phyloP scores from a whole-genome alignment of 805 yeast species.

The Starmerella floricola region DNA sequence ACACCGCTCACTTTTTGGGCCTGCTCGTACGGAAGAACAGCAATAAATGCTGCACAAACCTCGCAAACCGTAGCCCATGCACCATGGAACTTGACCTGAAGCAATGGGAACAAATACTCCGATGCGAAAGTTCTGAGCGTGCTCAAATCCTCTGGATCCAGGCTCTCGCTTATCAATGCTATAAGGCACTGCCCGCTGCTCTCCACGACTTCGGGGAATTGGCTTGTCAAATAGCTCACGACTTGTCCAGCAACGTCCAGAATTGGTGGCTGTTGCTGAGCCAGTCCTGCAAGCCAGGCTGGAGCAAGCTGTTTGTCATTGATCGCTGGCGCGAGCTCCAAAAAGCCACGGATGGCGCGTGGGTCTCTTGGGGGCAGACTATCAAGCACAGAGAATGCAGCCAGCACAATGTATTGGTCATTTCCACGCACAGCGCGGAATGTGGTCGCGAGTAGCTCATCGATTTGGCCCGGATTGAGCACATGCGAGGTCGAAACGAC shows the following conservation, averaged over 20 bases:
- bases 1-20: slow-evolving; percentile 45
- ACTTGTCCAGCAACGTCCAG: slow-evolving; percentile 48
- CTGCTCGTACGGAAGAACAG: slow-evolving; percentile 46
- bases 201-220: slow-evolving; percentile 46
- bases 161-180: slow-evolving; percentile 57
- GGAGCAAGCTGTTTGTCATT: slow-evolving; percentile 81
- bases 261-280: slow-evolving; percentile 49
- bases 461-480: slow-evolving; percentile 64
- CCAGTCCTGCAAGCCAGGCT: slow-evolving; percentile 89
- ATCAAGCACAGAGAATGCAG: slow-evolving; percentile 76
- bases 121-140: slow-evolving; percentile 36
- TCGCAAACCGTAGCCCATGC: slow-evolving; percentile 67
- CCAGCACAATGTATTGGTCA: slow-evolving; percentile 72
- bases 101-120: slow-evolving; percentile 44
- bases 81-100: slow-evolving; percentile 62
- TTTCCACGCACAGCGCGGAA: slow-evolving; percentile 66
- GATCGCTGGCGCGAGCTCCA: slow-evolving; percentile 67
- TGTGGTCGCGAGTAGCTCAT: slow-evolving; percentile 61
- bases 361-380: slow-evolving; percentile 57
- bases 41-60: slow-evolving; percentile 49
- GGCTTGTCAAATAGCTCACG: slow-evolving; percentile 45
- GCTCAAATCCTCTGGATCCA: slow-evolving; percentile 32
- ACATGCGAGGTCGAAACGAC: slow-evolving; percentile 42
- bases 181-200: slow-evolving; percentile 82
- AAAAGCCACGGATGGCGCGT: slow-evolving; percentile 38